phyloP scores from a whole-genome alignment of 139 green algal species.

The Volvox reticuliferus region DNA sequence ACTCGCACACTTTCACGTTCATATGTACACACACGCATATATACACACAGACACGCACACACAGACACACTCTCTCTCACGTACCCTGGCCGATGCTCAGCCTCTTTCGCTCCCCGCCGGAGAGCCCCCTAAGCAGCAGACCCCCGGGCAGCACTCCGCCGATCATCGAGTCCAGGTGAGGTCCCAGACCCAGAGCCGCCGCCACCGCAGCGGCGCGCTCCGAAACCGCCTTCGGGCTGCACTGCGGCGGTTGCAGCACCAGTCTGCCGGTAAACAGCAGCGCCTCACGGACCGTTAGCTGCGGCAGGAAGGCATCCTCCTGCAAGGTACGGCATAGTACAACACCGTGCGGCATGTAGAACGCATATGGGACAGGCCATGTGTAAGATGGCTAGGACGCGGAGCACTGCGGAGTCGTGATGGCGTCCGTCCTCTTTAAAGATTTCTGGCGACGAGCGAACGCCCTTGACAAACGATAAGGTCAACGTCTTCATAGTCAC shows the following conservation, averaged over 20 bases:
- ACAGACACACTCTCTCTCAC: background rate
- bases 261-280: slow-evolving; percentile 33
- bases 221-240: background rate
- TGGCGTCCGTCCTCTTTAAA: no score
- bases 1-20: background rate
- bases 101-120: slow-evolving; percentile 68
- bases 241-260: slow-evolving; percentile 45
- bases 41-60: background rate
- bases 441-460: no score
- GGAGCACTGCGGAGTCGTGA: no score
- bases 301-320: slow-evolving; percentile 73
- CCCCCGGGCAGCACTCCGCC: slow-evolving; percentile 70
- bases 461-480: no score
- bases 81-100: slow-evolving; percentile 65
- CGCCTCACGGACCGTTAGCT: slow-evolving; percentile 64
- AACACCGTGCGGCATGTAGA: background rate
- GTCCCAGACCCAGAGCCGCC: slow-evolving; percentile 50
- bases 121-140: slow-evolving; percentile 69
- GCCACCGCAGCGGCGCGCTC: slow-evolving; percentile 36
- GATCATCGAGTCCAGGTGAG: slow-evolving; percentile 53
- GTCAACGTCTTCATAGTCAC: no score
- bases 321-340: slow-evolving; percentile 9
- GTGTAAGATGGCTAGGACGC: no score
- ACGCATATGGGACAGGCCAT: background rate
- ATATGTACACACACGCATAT: background rate